Percentiles rank a stretch among this genome's conserved stretches.
Evolutionary conservation across 805 yeast species (phyloP).

Genomic region (Tetrapisispora iriomotensis): DNA sequence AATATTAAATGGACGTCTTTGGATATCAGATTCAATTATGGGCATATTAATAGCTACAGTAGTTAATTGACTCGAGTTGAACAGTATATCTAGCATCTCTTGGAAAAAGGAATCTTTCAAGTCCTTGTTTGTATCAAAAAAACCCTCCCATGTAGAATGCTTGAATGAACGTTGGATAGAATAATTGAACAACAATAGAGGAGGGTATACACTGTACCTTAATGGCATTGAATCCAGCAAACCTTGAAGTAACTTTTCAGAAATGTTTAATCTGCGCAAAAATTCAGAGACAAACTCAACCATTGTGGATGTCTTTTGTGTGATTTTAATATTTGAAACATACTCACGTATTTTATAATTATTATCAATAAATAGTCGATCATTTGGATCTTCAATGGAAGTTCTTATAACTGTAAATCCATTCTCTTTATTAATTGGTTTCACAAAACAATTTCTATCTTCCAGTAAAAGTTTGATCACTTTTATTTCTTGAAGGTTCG

Average conservation of each 20-base stretch:
- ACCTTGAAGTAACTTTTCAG: conserved; percentile 2
- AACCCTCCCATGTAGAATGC: conserved; percentile 28
- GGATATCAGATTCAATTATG: conserved; percentile 42
- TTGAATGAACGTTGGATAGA: conserved; percentile 36
- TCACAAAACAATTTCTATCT: conserved; percentile 10
- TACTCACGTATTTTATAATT: conserved; percentile 5
- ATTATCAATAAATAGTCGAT: conserved; percentile 5
- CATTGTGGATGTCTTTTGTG: background rate
- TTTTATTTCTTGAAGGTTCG: conserved; percentile 14
- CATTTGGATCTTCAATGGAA: conserved; percentile 5
- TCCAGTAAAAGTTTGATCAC: conserved; percentile 20
- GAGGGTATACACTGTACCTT: conserved; percentile 56
- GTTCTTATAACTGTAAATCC: conserved; percentile 17
- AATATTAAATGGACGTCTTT: conserved; percentile 58
- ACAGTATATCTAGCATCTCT: conserved; percentile 14
- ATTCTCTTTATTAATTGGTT: conserved; percentile 16
- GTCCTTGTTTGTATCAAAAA: conserved; percentile 6
- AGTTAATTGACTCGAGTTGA: conserved; percentile 28
- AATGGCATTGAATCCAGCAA: conserved; percentile 18
- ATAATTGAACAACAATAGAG: conserved; percentile 51
- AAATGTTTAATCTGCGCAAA: background rate
- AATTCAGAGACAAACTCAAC: background rate
- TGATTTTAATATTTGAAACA: background rate
- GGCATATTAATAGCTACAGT: conserved; percentile 70
- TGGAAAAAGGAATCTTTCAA: conserved; percentile 10